Evolutionary conservation across 2,329 filamentous ascomycete genomes (phyloP), one percentile per base, ranked within the genome.

Genomic region (Venturia nashicola): DNA sequence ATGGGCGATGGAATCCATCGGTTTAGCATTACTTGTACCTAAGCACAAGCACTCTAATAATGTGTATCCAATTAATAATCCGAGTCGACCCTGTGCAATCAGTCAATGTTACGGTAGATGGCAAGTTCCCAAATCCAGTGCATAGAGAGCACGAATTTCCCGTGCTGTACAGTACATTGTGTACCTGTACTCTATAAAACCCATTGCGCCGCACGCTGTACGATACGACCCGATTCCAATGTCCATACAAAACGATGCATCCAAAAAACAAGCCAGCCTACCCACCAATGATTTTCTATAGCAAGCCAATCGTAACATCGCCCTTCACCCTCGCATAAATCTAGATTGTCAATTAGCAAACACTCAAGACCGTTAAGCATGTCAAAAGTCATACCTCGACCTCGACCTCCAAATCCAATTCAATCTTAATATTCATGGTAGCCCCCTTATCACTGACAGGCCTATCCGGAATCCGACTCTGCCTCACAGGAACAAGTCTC

Each of bases 401-500:
- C 36, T 44, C 36, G 8, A 60, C 59, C 39, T 60, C 59, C 59
- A 60, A 60, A 60, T 60, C 59, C 23, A 42, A 62, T 69, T 76
- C 74, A 66, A 76, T 75, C 69, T 76, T 76, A 67, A 76, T 74
- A 69, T 76, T 76, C 68, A 76, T 67, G 66, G 69, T 72, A 67
- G 72, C 75, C 62, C 74, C 74, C 66, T 73, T 69, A 51, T 70
- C 69, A 66, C 73, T 73, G n/a, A 64, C 36, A 32, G 73, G 74
- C 8, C 74, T 67, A 67, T 76, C 74, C 61, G 74, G 71, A 67
- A 76, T 76, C 61, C 74, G 69, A 1, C 74, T 76, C 66, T 76
- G 69, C 62, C 72, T 70, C 9, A 73, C 71, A 5, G 73, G 73
- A 20, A 69, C 65, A 43, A 69, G 70, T 2, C 69, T 44, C 14